Evolutionary conservation across 2,329 filamentous ascomycete species (phyloP).

Genomic region (Ophiosphaerella korrae): DNA sequence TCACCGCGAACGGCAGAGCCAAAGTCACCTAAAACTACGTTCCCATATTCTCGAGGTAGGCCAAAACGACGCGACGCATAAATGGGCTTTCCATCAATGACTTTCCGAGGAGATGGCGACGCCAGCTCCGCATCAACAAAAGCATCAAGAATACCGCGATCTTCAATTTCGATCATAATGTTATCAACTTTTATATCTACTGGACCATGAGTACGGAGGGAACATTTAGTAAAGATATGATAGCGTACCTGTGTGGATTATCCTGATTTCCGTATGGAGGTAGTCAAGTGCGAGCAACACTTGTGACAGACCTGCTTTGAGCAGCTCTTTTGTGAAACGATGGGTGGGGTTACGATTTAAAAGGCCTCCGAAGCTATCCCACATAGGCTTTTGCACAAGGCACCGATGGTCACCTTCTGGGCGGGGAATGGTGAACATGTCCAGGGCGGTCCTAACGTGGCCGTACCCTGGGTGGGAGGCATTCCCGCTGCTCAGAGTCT

Average conservation of each 20-base stretch:
- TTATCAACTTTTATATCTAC: slow-evolving; percentile 53
- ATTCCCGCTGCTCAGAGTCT: slow-evolving; percentile 9
- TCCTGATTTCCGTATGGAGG: slow-evolving; percentile 50
- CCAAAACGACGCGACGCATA: slow-evolving; percentile 46
- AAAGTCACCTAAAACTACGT: slow-evolving; percentile 41
- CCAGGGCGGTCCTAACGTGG: slow-evolving; percentile 38
- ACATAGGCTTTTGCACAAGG: slow-evolving; percentile 48
- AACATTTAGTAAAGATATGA: not conserved
- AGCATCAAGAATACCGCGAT: slow-evolving; percentile 40
- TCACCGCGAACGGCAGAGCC: slow-evolving; percentile 14
- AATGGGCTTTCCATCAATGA: slow-evolving; percentile 36
- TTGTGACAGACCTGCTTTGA: slow-evolving; percentile 46
- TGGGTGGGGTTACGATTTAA: slow-evolving; percentile 45
- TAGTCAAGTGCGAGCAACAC: slow-evolving; percentile 50
- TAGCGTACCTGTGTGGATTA: slow-evolving; percentile 52
- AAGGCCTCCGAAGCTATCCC: slow-evolving; percentile 50
- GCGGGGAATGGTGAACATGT: slow-evolving; percentile 37
- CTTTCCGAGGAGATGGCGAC: slow-evolving; percentile 47
- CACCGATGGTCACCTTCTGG: slow-evolving; percentile 40
- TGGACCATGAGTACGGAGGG: not conserved
- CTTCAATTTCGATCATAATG: slow-evolving; percentile 47
- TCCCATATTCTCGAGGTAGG: slow-evolving; percentile 39
- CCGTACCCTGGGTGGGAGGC: slow-evolving; percentile 34
- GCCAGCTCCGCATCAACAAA: slow-evolving; percentile 45
- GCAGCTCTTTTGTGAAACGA: slow-evolving; percentile 47